Conservation (phyloP, 306 rosid genomes). For the Glycine latifolia region DNA sequence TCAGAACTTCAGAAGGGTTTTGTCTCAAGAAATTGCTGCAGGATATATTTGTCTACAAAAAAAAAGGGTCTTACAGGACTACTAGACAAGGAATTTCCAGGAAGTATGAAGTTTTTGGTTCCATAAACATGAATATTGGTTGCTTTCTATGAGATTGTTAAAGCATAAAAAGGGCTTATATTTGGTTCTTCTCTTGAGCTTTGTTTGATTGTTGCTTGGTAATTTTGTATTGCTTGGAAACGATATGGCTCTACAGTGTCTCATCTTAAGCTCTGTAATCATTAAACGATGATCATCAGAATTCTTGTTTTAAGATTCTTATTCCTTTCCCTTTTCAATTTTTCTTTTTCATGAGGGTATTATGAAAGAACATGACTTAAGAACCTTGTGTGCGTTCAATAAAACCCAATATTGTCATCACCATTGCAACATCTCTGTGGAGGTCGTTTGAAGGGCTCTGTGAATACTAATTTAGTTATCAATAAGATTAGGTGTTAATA, state of each 20-base stretch:
- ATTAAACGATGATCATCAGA: constrained; percentile 20
- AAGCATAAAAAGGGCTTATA: neutral
- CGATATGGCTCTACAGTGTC: constrained; percentile 18
- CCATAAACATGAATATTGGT: constrained; percentile 18
- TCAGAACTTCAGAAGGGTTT: neutral
- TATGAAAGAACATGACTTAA: neutral
- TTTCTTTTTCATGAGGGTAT: constrained; percentile 20
- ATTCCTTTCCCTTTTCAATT: constrained; percentile 6
- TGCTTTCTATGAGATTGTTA: neutral
- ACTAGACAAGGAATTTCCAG: neutral
- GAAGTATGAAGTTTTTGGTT: constrained; percentile 13
- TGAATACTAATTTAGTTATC: constrained; percentile 5
- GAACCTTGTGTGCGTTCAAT: neutral
- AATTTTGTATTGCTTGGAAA: constrained; percentile 38
- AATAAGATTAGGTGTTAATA: constrained; percentile 4
- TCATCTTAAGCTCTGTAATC: constrained; percentile 18
- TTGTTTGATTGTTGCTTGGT: constrained; percentile 31
- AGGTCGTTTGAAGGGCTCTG: constrained; percentile 2
- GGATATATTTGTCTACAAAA: constrained; percentile 27
- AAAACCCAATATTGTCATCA: neutral
- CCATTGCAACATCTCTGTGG: neutral
- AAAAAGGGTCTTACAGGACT: constrained; percentile 23
- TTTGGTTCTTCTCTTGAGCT: constrained; percentile 31
- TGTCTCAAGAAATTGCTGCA: neutral
- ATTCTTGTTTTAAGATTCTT: constrained; percentile 3